Conservation (phyloP, 2,329 filamentous ascomycete species). For the Sclerotinia glacialis region DNA sequence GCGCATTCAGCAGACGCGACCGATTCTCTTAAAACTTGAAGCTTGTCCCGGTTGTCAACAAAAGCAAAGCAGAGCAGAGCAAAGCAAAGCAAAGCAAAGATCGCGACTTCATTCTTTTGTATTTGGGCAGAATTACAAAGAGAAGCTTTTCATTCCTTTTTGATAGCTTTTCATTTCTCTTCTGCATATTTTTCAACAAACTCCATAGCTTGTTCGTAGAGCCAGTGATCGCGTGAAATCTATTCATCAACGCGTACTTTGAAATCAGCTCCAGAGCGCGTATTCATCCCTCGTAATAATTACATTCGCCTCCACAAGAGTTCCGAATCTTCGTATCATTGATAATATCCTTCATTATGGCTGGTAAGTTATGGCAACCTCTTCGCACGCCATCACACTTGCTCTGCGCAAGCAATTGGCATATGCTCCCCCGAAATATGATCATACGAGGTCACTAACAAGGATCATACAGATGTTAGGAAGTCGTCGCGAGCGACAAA, state of each 20-base stretch:
- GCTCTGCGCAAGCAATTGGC: conserved; percentile 4
- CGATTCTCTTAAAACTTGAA: neutral
- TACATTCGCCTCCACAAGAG: conserved; percentile 26
- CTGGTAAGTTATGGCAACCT: conserved; percentile 53
- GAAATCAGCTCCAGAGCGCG: conserved; percentile 31
- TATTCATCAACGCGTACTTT: conserved; percentile 34
- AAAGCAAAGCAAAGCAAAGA: neutral
- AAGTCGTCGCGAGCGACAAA: conserved; percentile 93
- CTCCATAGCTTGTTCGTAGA: conserved; percentile 39
- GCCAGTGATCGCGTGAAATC: conserved; percentile 39
- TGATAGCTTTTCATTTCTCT: conserved; percentile 14
- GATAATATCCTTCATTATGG: conserved; percentile 44
- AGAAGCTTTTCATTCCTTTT: conserved; percentile 15
- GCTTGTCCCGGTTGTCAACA: neutral
- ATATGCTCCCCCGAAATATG: neutral
- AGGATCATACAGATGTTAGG: conserved; percentile 50
- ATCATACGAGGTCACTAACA: conserved; percentile 29
- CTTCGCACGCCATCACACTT: conserved; percentile 6
- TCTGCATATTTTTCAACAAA: conserved; percentile 20
- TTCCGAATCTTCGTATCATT: conserved; percentile 32
- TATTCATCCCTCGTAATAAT: conserved; percentile 34
- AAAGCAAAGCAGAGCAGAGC: neutral
- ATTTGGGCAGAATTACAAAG: conserved; percentile 1
- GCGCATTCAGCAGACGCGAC: neutral
- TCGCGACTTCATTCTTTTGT: conserved; percentile 8